Base-by-base conservation (phyloP, 257 asterid species). In the Fraxinus quadrangulata region DNA sequence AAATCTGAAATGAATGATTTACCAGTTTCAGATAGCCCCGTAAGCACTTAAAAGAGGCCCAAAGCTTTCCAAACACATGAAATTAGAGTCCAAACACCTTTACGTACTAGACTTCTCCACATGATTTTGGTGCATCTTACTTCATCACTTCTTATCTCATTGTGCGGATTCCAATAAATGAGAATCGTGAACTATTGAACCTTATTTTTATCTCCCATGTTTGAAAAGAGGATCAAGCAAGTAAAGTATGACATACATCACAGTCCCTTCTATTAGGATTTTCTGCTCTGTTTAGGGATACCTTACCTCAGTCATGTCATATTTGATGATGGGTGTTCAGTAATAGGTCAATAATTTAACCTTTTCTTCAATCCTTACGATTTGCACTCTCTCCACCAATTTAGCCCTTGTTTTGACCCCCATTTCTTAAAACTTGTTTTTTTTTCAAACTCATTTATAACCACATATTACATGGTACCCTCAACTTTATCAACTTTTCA, bases 211-310 rank as follows among this genome's bases (percentile, higher is more conserved):
- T 26, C 36, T 10, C 65, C 39, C 51, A 14, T 59, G 8, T 37
- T 54, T 21, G 66, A 45, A 75, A 63, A 65, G 66, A 75, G 42
- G 28, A 65, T 56, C 71, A 16, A 40, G 26, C 37, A 74, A 59
- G 42, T 23, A 39, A 75, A n/a, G 70, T 63, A 31, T 59, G 70
- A 59, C 70, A 11, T 74, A 40, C 36, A 63, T 24, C 69, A 19
- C 28, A 23, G 26, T 24, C 69, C 34, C n/a, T 63, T 26, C 33
- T 24, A 16, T 24, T 12, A 63, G 69, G 69, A 11, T 26, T 56
- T 63, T 26, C 69, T 9, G 1, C 17, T 63, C 34, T 11, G 17
- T 12, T 24, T 4, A n/a, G 19, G 19, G 2, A 12, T 12, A 63
- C 12, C 36, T 63, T 63, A 63, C 34, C 69, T 63, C 69, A 26